Evolutionary conservation across 2,329 filamentous ascomycete species (phyloP).

Genomic region (Penicillium sp.): DNA sequence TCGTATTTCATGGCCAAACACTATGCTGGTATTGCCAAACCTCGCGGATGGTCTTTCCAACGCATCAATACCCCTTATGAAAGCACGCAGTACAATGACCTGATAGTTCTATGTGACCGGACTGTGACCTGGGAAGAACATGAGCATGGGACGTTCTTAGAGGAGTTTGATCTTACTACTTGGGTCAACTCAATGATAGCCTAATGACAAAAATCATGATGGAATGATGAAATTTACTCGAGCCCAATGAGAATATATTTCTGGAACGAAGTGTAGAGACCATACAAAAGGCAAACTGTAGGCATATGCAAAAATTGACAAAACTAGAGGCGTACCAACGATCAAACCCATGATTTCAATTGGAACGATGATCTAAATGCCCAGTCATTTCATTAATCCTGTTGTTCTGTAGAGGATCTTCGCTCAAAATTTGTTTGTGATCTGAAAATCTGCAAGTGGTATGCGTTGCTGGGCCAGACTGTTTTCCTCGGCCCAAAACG

Average conservation of each 20-base stretch:
- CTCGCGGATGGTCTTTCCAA: background rate
- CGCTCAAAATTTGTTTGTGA: too few species aligned
- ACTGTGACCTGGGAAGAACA: background rate
- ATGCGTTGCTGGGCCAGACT: conserved; percentile 44
- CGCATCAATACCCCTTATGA: background rate
- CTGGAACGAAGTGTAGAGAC: background rate
- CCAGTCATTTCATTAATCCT: background rate
- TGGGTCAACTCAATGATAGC: background rate
- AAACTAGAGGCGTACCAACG: background rate
- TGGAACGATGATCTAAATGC: background rate
- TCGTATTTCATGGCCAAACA: background rate
- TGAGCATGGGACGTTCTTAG: background rate
- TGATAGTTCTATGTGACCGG: background rate
- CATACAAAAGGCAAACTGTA: background rate
- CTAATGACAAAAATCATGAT: background rate
- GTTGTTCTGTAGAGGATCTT: background rate
- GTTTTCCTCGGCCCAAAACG: conserved; percentile 32
- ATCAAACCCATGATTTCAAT: background rate
- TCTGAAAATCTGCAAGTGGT: conserved; percentile 14
- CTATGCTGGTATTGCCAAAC: background rate
- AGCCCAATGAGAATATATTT: background rate
- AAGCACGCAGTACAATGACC: background rate
- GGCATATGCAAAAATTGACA: too few species aligned
- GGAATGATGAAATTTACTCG: background rate
- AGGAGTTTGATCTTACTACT: background rate